Percentiles rank a stretch among this genome's conserved stretches.
These are phyloP conservation scores for Geranium brycei DNA, from an alignment of 345 rosid species.

Conservation along the genomic window DNA sequence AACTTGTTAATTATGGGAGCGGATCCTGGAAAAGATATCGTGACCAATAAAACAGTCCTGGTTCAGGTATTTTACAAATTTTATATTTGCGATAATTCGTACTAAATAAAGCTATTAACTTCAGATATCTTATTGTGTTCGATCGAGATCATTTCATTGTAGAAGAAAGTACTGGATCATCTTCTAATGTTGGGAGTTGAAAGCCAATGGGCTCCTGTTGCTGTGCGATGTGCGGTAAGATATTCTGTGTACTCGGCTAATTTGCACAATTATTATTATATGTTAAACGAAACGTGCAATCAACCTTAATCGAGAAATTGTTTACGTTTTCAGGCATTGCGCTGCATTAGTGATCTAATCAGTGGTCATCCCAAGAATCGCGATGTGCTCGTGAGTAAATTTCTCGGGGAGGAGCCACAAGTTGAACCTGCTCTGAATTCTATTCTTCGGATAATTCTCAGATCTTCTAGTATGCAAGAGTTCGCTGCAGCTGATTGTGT, in stretches of 20 bases:
- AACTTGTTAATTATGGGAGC: constrained; percentile 56
- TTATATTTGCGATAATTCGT: constrained; percentile 4
- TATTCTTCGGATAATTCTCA: constrained; percentile 74
- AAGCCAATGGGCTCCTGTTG: constrained; percentile 91
- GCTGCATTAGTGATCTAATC: constrained; percentile 73
- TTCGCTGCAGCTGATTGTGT: constrained; percentile 83
- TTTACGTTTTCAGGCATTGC: constrained; percentile 47
- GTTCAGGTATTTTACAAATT: constrained; percentile 56
- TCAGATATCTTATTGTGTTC: constrained; percentile 6
- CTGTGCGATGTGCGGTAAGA: constrained; percentile 77
- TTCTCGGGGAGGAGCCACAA: constrained; percentile 85
- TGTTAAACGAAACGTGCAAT: too few species aligned
- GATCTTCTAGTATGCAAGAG: constrained; percentile 79
- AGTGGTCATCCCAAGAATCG: constrained; percentile 63
- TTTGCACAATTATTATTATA: too few species aligned
- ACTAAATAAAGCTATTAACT: neutral
- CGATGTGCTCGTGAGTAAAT: constrained; percentile 74
- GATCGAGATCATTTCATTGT: constrained; percentile 15
- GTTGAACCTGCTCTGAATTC: constrained; percentile 89
- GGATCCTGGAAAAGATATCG: constrained; percentile 64
- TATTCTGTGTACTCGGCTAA: constrained; percentile 1
- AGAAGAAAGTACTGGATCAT: constrained; percentile 74
- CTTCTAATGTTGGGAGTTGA: constrained; percentile 84
- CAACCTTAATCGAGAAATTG: neutral
- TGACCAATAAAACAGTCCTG: constrained; percentile 66